A percentile compares a stretch with the other conserved stretches of the same genome.
Evolutionary conservation across 2,329 filamentous ascomycete genomes (phyloP).

Genomic region (Plectosphaerella sp.): DNA sequence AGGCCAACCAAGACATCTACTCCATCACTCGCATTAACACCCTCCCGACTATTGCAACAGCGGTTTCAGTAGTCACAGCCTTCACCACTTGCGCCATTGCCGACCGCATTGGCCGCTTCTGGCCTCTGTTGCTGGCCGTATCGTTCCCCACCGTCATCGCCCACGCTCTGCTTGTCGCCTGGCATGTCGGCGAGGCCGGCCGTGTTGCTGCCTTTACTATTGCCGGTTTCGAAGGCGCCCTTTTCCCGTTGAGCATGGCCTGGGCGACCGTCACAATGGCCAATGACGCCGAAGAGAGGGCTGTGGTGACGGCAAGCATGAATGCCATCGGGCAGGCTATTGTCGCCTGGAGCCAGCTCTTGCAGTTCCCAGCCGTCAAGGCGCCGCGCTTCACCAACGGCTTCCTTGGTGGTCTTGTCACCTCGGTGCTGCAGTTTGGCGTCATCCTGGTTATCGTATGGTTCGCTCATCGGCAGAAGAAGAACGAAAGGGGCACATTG

Average conservation of each 20-base stretch:
- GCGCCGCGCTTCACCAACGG: slow-evolving; percentile 27
- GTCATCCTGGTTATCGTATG: slow-evolving; percentile 7
- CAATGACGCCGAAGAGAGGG: slow-evolving; percentile 33
- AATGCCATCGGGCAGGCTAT: slow-evolving; percentile 37
- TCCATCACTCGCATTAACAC: slow-evolving; percentile 35
- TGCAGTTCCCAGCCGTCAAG: slow-evolving; percentile 29
- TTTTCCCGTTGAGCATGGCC: slow-evolving; percentile 29
- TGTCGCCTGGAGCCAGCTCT: slow-evolving; percentile 31
- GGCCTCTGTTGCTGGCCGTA: slow-evolving; percentile 23
- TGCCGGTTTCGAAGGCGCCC: slow-evolving; percentile 29
- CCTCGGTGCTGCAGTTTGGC: slow-evolving; percentile 24
- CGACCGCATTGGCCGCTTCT: slow-evolving; percentile 27
- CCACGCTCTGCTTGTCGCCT: slow-evolving; percentile 26
- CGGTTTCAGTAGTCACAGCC: slow-evolving; percentile 29
- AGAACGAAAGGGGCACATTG: neutral
- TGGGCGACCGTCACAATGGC: slow-evolving; percentile 33
- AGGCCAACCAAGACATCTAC: slow-evolving; percentile 27
- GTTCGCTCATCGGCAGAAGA: slow-evolving; percentile 6
- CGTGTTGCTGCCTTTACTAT: slow-evolving; percentile 31
- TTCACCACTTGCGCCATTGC: slow-evolving; percentile 24
- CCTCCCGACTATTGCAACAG: slow-evolving; percentile 32
- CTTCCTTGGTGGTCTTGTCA: slow-evolving; percentile 23
- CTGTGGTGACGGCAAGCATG: slow-evolving; percentile 36
- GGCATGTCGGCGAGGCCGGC: slow-evolving; percentile 30
- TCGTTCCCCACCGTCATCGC: slow-evolving; percentile 27